Percentiles rank a stretch among this genome's conserved stretches.
Conservation (phyloP, 73 alveolate species). For the Uronychia setigera region DNA sequence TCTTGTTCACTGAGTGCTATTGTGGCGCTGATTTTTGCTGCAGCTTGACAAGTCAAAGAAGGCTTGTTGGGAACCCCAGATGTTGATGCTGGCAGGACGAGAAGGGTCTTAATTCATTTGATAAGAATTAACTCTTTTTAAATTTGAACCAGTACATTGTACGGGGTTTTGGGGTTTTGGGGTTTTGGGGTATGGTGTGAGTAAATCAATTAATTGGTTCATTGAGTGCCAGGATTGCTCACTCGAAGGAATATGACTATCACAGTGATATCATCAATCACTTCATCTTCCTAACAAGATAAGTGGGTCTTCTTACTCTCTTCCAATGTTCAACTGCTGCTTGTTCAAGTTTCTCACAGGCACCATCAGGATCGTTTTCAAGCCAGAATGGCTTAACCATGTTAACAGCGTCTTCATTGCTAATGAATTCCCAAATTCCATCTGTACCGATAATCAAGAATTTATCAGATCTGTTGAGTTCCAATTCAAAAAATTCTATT, state of each 20-base stretch:
- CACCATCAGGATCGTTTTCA: conserved; percentile 68
- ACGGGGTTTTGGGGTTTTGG: not conserved
- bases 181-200: not conserved
- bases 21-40: too few species aligned
- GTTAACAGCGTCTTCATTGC: conserved; percentile 43
- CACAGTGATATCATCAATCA: conserved; percentile 61
- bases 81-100: too few species aligned
- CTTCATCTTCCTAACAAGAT: conserved; percentile 59
- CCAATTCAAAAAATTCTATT: conserved; percentile 38
- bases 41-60: too few species aligned
- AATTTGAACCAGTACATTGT: too few species aligned
- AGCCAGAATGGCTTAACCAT: conserved; percentile 56
- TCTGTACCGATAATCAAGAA: conserved; percentile 60
- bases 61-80: too few species aligned
- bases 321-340: conserved; percentile 58
- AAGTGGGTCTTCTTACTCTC: conserved; percentile 4
- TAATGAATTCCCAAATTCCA: conserved; percentile 65
- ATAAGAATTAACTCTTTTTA: too few species aligned
- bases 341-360: conserved; percentile 12
- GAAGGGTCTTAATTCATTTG: too few species aligned
- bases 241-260: conserved; percentile 46
- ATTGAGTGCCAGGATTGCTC: conserved; percentile 2
- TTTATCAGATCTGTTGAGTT: conserved; percentile 20
- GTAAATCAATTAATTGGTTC: not conserved
- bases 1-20: too few species aligned